Percentiles rank a stretch among this genome's conserved stretches.
Evolutionary conservation across 768 basidiomycete species (phyloP).

Genomic region (Auriscalpium microsporum): DNA sequence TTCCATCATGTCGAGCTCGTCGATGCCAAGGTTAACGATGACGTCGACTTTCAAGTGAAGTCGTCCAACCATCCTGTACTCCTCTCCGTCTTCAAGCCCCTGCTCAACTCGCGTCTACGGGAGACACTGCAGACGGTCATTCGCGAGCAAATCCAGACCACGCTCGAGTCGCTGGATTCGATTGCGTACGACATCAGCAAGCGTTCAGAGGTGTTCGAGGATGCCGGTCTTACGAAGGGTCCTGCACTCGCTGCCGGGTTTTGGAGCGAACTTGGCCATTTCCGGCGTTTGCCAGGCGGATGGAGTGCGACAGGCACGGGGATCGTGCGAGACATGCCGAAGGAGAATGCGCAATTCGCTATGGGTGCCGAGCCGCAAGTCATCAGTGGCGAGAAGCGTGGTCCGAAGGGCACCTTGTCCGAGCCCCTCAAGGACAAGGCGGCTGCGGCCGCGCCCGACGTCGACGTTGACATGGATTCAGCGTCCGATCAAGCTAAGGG

Average conservation of each 20-base stretch:
- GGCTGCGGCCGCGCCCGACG: constrained; percentile 12
- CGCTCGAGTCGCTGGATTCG: constrained; percentile 46
- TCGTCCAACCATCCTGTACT: constrained; percentile 59
- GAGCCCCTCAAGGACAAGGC: constrained; percentile 29
- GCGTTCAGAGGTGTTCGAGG: constrained; percentile 55
- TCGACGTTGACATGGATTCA: constrained; percentile 20
- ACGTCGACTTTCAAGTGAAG: constrained; percentile 45
- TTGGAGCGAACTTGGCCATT: constrained; percentile 61
- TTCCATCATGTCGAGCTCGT: constrained; percentile 55
- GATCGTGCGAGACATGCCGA: constrained; percentile 42
- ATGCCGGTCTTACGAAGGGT: constrained; percentile 46
- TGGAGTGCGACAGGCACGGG: constrained; percentile 59
- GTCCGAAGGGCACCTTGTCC: constrained; percentile 50
- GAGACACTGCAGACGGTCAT: constrained; percentile 54
- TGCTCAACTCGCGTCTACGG: constrained; percentile 47
- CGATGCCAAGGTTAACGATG: constrained; percentile 45
- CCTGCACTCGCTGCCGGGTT: constrained; percentile 47
- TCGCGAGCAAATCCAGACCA: constrained; percentile 42
- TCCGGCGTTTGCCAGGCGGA: constrained; percentile 33
- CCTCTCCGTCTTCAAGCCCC: constrained; percentile 52
- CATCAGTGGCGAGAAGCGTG: constrained; percentile 55
- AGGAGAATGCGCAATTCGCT: constrained; percentile 38
- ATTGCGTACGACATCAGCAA: constrained; percentile 51
- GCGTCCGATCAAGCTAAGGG: constrained; percentile 17
- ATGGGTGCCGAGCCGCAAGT: constrained; percentile 73